A percentile compares a stretch with the other conserved stretches of the same genome.
Conservation (phyloP, 805 yeast species). For the Myxozyma geophila region DNA sequence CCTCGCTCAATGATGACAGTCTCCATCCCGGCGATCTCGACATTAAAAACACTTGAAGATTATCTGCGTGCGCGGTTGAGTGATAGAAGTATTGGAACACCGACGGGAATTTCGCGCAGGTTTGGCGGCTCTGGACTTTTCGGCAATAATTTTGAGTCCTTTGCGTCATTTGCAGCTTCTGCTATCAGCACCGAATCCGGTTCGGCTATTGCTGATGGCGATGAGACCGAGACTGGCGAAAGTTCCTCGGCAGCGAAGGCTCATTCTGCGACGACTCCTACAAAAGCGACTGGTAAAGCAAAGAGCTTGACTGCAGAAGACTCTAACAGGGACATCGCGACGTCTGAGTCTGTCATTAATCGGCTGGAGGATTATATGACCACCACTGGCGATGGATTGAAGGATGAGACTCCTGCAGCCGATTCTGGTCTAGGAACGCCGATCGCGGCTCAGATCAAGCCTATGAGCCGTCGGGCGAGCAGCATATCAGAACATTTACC, state of each 20-base stretch:
- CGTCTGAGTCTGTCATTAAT: neutral
- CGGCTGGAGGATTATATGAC: neutral
- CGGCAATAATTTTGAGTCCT: slow-evolving; percentile 22
- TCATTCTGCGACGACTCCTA: slow-evolving; percentile 2
- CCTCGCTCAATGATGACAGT: slow-evolving; percentile 43
- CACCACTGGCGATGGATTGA: neutral
- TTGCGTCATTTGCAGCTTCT: slow-evolving; percentile 30
- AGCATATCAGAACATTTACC: slow-evolving; percentile 3
- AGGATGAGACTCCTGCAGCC: neutral
- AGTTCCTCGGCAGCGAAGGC: slow-evolving; percentile 4
- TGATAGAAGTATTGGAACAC: slow-evolving; percentile 11
- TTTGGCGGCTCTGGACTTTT: slow-evolving; percentile 18
- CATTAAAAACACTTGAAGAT: slow-evolving; percentile 52
- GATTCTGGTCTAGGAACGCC: slow-evolving; percentile 10
- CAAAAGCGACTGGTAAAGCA: slow-evolving; percentile 1
- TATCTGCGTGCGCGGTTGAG: slow-evolving; percentile 50
- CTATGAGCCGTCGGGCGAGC: slow-evolving; percentile 1
- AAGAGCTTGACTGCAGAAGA: neutral
- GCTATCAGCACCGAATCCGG: slow-evolving; percentile 17
- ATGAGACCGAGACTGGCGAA: slow-evolving; percentile 15
- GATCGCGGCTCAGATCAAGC: slow-evolving; percentile 3
- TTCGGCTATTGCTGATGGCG: slow-evolving; percentile 10
- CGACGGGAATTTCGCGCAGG: slow-evolving; percentile 12
- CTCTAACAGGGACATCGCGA: neutral
- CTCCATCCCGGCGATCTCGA: slow-evolving; percentile 59